Evolutionary conservation across 78 protist species (phyloP).

Genomic region (Dictyostelium capitatum): DNA sequence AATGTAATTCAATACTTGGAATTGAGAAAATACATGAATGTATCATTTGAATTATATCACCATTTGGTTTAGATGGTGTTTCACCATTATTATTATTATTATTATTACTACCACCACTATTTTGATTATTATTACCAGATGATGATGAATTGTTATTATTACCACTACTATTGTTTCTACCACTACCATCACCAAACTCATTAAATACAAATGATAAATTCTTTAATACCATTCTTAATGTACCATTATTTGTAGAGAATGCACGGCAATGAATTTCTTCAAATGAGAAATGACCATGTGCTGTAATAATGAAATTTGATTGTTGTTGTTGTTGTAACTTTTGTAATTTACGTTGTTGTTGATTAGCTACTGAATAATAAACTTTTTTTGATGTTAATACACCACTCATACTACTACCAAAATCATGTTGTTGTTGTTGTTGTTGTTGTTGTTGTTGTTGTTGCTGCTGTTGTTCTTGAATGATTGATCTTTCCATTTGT

Average conservation of each 20-base stretch:
- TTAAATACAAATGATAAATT: conserved; percentile 69
- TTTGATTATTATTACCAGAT: not conserved
- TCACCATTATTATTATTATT: not conserved
- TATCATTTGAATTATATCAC: conserved; percentile 76
- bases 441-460: not conserved
- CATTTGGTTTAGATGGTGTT: conserved; percentile 58
- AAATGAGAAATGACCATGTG: conserved; percentile 83
- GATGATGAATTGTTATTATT: not conserved
- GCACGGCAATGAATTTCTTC: conserved; percentile 71
- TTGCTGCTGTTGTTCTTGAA: not conserved
- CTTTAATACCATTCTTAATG: conserved; percentile 58
- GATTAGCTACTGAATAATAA: conserved; percentile 5
- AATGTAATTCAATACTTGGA: conserved; percentile 58
- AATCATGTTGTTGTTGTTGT: not conserved
- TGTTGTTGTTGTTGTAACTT: not conserved
- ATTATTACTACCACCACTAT: not conserved
- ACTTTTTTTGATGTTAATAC: not conserved
- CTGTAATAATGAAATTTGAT: conserved; percentile 12
- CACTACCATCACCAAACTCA: conserved; percentile 52
- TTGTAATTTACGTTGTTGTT: not conserved
- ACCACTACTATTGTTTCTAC: not conserved
- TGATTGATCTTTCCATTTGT: not conserved
- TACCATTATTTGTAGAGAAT: conserved; percentile 51
- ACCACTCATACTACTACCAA: not conserved
- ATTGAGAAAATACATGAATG: conserved; percentile 71